A percentile compares a stretch with the other conserved stretches of the same genome.
Conservation (phyloP, 306 rosid species). For the Crotalaria pallida region DNA sequence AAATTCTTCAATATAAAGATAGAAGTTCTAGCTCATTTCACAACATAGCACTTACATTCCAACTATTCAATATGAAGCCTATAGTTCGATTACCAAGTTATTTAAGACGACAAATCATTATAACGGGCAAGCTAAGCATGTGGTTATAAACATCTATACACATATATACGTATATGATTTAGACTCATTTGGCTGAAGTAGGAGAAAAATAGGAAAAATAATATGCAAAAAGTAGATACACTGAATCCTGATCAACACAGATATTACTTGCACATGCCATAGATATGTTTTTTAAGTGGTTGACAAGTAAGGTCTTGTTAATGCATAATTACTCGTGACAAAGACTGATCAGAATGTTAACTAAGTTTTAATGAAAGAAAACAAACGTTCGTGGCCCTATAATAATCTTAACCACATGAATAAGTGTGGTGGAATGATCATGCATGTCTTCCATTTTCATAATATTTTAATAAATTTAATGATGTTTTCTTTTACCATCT, state of each 20-base stretch:
- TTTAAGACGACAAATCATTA: background rate
- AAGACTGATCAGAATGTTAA: slow-evolving; percentile 11
- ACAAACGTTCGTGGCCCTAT: background rate
- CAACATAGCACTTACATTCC: too few relatives aligned
- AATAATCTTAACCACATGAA: slow-evolving; percentile 11
- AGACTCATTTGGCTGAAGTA: background rate
- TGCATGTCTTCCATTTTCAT: background rate
- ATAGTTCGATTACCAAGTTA: background rate
- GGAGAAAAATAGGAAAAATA: background rate
- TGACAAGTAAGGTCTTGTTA: slow-evolving; percentile 17
- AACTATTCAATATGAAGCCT: background rate
- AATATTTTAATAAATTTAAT: background rate
- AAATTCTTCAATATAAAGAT: too few relatives aligned
- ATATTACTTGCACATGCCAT: background rate
- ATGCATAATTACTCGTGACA: slow-evolving; percentile 10
- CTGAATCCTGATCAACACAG: slow-evolving; percentile 3
- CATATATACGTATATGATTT: background rate
- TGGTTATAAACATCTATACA: background rate
- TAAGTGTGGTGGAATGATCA: background rate
- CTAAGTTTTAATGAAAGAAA: background rate
- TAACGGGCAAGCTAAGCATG: background rate
- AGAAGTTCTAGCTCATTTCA: too few relatives aligned
- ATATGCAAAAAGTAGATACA: background rate
- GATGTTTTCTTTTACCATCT: background rate
- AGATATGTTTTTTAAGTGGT: background rate